Evolutionary conservation across 2,329 filamentous ascomycete genomes (phyloP).

Genomic region (Penicillium vulpinum): DNA sequence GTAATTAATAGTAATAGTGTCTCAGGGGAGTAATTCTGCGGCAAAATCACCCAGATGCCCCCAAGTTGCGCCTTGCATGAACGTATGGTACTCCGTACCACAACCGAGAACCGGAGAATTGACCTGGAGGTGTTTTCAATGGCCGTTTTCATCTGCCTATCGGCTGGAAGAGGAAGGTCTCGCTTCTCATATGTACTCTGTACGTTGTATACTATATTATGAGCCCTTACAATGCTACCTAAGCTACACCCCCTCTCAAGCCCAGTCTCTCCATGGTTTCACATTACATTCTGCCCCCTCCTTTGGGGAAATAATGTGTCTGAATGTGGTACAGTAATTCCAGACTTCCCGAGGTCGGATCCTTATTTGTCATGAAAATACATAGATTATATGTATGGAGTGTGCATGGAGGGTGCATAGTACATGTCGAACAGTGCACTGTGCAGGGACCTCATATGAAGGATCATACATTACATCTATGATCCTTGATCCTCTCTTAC

Average conservation of each 20-base stretch:
- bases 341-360: background rate
- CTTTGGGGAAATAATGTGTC: background rate
- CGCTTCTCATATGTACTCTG: background rate
- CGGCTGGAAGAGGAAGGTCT: background rate
- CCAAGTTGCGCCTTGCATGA: background rate
- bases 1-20: background rate
- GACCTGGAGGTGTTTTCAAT: too few relatives aligned
- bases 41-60: background rate
- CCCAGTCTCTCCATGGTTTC: background rate
- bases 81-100: background rate
- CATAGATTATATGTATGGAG: background rate
- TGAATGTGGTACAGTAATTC: background rate
- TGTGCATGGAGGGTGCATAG: too few relatives aligned
- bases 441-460: background rate
- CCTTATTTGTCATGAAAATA: background rate
- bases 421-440: background rate
- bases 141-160: too few relatives aligned
- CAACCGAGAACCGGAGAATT: background rate
- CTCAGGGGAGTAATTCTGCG: background rate
- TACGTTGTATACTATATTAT: too few relatives aligned
- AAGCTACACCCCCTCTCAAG: background rate
- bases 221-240: background rate
- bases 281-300: background rate
- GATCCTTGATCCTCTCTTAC: too few relatives aligned
- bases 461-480: too few relatives aligned